A percentile compares a stretch with the other conserved stretches of the same genome.
Evolutionary conservation across 2,329 filamentous ascomycete species (phyloP).

Genomic region (Ceratocystis lukuohia): DNA sequence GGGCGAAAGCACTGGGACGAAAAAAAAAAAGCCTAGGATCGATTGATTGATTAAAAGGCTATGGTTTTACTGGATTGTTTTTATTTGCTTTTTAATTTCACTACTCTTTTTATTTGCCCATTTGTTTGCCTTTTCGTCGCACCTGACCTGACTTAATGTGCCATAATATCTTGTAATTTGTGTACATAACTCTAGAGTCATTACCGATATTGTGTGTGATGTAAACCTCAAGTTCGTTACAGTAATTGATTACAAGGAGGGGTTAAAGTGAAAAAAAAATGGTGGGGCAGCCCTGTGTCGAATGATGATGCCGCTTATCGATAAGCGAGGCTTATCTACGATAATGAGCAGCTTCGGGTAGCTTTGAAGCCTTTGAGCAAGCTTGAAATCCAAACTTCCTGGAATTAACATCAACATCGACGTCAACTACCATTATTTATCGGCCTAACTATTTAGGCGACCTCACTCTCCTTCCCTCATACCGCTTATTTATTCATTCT

Average conservation of each 20-base stretch:
- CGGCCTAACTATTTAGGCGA: no score
- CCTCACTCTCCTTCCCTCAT: no score
- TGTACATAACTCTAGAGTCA: background rate
- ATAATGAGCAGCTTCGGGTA: background rate
- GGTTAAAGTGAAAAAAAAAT: background rate
- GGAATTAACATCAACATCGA: no score
- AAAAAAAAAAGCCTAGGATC: background rate
- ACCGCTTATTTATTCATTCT: no score
- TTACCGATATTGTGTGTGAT: background rate
- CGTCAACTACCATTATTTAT: no score
- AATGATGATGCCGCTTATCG: slow-evolving; percentile 18
- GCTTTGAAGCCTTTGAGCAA: background rate
- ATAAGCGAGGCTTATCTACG: slow-evolving; percentile 4
- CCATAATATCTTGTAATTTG: no score
- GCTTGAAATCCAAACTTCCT: background rate
- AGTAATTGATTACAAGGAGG: background rate
- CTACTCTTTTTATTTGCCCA: background rate
- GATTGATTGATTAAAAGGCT: background rate
- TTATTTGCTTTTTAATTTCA: background rate
- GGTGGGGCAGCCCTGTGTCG: background rate
- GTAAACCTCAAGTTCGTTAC: background rate
- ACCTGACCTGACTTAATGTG: no score
- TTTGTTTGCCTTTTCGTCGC: background rate
- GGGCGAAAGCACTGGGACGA: background rate
- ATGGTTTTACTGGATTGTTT: background rate